Evolutionary conservation across 2,329 filamentous ascomycete genomes (phyloP), one percentile per base, ranked within the genome.

Genomic region (Microcera coccophila): DNA sequence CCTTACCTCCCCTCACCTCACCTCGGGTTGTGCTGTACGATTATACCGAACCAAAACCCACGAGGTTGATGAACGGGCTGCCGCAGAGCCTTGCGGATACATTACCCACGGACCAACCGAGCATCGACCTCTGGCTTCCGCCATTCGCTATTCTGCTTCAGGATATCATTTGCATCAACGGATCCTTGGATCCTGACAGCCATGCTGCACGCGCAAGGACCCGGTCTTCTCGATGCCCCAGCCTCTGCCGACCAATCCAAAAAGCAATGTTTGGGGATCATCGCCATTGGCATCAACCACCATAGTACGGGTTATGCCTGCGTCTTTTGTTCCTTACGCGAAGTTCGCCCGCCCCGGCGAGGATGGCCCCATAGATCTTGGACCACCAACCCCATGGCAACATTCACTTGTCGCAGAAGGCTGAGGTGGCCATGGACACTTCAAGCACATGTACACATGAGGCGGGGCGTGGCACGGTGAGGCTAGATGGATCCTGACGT

Each of bases 401-500:
- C 49, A 49, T 45, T 46, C 44, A n/a, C n/a, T n/a, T n/a, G n/a
- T n/a, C n/a, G n/a, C 47, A 44, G 45, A 38, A 53, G 50, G 43
- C 55, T 42, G 44, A 55, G 50, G 50, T 54, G 50, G 53, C 43
- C 52, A 57, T 54, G 45, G 43, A 44, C 38, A 38, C 47, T 57
- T 48, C 41, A 42, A 54, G 47, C 49, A 54, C 49, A 56, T 49
- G 45, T 49, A 26, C 49, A 52, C 45, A 51, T 26, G 22, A 7
- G 22, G 22, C 22, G 54, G 54, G 48, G 54, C 45, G 49, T 54
- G 47, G 53, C 53, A 56, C 52, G 50, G 50, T 49, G 54, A 57
- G 45, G 52, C 52, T 48, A 38, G 48, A 54, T 57, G 54, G 54
- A 53, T 53, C 54, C 47, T 44, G 55, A 49, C 47, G 48, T 50